Base-by-base conservation (phyloP, 176 grass and related monocot genomes). In the Tillandsia leiboldiana region DNA sequence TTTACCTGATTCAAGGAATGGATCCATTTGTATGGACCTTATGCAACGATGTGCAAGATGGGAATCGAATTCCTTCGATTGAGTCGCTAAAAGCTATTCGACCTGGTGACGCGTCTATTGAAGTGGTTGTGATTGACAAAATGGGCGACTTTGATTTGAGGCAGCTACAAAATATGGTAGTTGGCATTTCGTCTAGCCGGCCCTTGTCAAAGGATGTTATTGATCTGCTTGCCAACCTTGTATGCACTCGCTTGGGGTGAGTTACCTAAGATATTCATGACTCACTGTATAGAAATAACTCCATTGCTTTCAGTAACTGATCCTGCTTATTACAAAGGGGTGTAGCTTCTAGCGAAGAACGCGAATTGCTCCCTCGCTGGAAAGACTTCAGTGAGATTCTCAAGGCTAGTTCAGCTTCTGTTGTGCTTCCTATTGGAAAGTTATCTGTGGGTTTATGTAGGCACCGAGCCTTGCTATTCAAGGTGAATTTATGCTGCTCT, bases 21-120 rank as follows among this genome's bases (percentile, higher is more conserved):
- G 80, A 96, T 74, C 87, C 91, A 27, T 83, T 83, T 82, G 23
- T 96, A 68, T 96, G 91, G 91, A 78, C 91, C 51, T 73, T 96
- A 68, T 91, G 87, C 72, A 88, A 75, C 57, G 85, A 87, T 53
- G 64, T 85, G 79, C 77, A 83, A 26, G 77, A 88, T 28, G 84
- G 71, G 51, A 84, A 73, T 10, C 82, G 74, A 48, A 64, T 91
- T 51, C 91, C 91, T 29, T 82, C 87, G 10, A 71, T 96, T 13
- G 91, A 91, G 22, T 85, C 87, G 3, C 68, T 96, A 63, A 88
- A 15, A 68, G 63, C 81, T 66, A 56, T 75, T 11, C 78, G 75
- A 20, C 85, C 85, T n/a, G 48, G 64, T 2, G 82, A 88, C 11
- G 85, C 89, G 13, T 71, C 85, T 8, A 57, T 91, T 47, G 81